phyloP scores from a whole-genome alignment of 2,329 filamentous ascomycete genomes.

The Fusarium sp. region DNA sequence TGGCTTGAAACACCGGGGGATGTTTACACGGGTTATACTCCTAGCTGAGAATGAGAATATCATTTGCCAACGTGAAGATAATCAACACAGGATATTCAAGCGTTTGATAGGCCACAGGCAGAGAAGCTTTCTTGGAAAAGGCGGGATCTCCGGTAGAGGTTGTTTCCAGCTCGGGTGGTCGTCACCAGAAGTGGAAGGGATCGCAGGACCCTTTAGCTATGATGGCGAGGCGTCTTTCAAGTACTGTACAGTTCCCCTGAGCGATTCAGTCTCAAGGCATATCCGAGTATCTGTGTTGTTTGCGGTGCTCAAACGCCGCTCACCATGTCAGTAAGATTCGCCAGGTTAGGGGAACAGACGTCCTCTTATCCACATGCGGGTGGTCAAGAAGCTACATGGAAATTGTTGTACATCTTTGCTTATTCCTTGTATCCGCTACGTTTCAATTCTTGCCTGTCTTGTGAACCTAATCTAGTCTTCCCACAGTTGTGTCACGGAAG shows the following conservation, averaged over 20 bases:
- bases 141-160: conserved; percentile 6
- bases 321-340: too few species aligned
- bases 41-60: background rate
- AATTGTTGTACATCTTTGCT: too few species aligned
- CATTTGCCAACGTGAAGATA: background rate
- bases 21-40: background rate
- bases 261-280: background rate
- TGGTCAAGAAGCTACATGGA: too few species aligned
- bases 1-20: background rate
- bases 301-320: background rate
- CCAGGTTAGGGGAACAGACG: too few species aligned
- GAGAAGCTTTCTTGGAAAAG: background rate
- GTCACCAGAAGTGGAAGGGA: background rate
- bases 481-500: too few species aligned
- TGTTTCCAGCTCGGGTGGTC: background rate
- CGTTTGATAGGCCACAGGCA: background rate
- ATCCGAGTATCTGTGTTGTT: background rate
- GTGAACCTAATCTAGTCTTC: too few species aligned
- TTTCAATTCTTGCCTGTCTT: too few species aligned
- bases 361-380: too few species aligned
- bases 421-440: too few species aligned
- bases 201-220: background rate
- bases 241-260: background rate
- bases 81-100: background rate
- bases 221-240: background rate